Base-by-base conservation (phyloP, 176 grass and related monocot genomes). In the Saccharum spontaneum region DNA sequence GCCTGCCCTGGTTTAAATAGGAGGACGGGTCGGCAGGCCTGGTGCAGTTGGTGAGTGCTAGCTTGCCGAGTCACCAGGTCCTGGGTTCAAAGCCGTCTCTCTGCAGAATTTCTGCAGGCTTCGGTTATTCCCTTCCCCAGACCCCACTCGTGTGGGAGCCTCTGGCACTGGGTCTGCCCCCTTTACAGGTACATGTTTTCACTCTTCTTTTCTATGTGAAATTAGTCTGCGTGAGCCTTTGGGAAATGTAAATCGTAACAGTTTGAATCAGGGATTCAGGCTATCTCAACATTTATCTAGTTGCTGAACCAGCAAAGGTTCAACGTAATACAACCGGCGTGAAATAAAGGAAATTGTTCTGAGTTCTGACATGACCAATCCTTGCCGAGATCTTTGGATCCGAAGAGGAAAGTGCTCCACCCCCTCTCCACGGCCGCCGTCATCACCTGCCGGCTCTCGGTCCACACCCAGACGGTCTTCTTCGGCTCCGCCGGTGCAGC, bases 391-490 rank as follows among this genome's bases (percentile, higher is more conserved):
- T 98, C 87, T 83, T 82, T 90, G 88, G 85, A 95, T 71, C 85
- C 66, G 37, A 98, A 98, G 78, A 98, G 78, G 80, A 98, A 98
- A 48, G 93, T 94, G 78, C 48, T 92, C 97, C 97, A 98, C 1
- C 97, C 97, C 84, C 97, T 90, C 91, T 95, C 93, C 40, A 95
- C 93, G 26, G 97, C 86, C 10, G 90, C 88, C 10, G 91, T 94
- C 91, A 98, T 92, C 71, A 95, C 91, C 82, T 89, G 83, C 41
- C 85, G 89, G 65, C 87, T 95, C 86, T 90, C 79, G 24, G 97
- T 98, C 93, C 97, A 98, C 68, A 98, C 71, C 93, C 97, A 98
- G 30, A 98, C 83, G 11, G 86, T 78, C 97, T 95, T 95, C 86
- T 63, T 78, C n/a, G 20, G n/a, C 57, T 60, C 83, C 62, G 46